A percentile compares a stretch with the other conserved stretches of the same genome.
phyloP scores from a whole-genome alignment of 2,329 filamentous ascomycete species.

The Calonectria hongkongensis region DNA sequence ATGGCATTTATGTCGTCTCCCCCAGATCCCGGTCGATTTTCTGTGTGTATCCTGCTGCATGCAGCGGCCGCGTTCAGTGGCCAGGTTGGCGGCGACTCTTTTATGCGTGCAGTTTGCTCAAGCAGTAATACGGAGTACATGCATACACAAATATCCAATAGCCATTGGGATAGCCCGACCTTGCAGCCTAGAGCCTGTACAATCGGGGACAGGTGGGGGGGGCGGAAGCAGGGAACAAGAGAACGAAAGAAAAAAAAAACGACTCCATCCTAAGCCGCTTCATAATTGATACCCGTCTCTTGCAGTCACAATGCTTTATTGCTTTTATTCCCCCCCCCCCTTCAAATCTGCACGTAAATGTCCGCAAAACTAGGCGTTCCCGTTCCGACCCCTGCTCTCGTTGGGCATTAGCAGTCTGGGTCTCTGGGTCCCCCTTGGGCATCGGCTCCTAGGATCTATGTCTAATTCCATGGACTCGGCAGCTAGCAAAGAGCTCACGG shows the following conservation, averaged over 20 bases:
- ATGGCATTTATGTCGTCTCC: conserved; percentile 35
- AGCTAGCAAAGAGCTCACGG: conserved; percentile 26
- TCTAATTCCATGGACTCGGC: conserved; percentile 28
- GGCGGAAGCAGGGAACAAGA: background rate
- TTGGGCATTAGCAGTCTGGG: conserved; percentile 35
- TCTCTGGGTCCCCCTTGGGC: conserved; percentile 29
- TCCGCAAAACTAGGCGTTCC: conserved; percentile 19
- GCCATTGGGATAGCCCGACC: background rate
- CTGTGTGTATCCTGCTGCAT: conserved; percentile 27
- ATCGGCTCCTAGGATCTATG: conserved; percentile 17
- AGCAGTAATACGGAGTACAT: conserved; percentile 28
- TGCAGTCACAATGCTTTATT: background rate
- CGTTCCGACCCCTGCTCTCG: conserved; percentile 27
- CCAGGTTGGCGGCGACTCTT: conserved; percentile 14
- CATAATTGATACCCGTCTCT: conserved; percentile 1
- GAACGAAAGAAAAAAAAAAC: background rate
- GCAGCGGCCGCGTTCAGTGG: conserved; percentile 39
- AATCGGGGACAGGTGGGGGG: conserved; percentile 22
- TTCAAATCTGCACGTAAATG: conserved; percentile 10
- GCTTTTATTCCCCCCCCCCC: background rate
- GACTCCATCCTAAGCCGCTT: conserved; percentile 24
- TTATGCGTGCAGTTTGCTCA: conserved; percentile 27
- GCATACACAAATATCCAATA: conserved; percentile 17
- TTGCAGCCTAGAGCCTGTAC: conserved; percentile 23
- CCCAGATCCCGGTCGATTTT: conserved; percentile 24